Conservation (phyloP, 2,329 filamentous ascomycete species). For the Dothiorella sarmentorum region DNA sequence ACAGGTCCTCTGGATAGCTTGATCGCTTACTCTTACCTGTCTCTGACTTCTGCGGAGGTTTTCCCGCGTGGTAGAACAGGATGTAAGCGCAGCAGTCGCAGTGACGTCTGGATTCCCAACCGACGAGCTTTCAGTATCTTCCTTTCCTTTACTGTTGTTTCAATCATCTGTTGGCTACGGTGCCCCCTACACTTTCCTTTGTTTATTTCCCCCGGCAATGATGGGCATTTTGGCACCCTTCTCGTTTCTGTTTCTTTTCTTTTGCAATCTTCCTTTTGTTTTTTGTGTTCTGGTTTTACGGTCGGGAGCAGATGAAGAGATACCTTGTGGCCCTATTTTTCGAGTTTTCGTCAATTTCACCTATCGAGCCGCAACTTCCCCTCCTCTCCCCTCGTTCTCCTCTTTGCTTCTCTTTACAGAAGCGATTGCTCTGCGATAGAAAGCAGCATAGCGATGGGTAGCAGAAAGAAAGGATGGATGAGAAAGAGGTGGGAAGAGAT, state of each 20-base stretch:
- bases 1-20: neutral
- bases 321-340: neutral
- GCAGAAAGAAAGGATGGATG: too few species aligned
- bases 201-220: slow-evolving; percentile 12
- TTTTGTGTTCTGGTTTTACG: neutral
- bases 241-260: neutral
- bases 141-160: neutral
- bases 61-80: too few species aligned
- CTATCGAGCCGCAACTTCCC: too few species aligned
- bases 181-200: neutral
- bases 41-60: too few species aligned
- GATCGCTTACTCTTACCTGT: neutral
- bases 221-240: slow-evolving; percentile 15
- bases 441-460: too few species aligned
- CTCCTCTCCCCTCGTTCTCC: too few species aligned
- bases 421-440: too few species aligned
- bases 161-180: too few species aligned
- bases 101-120: neutral
- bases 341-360: neutral
- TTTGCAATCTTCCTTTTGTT: neutral
- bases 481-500: too few species aligned
- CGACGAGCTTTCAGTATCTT: neutral
- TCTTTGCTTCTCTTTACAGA: too few species aligned
- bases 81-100: neutral
- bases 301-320: neutral